phyloP scores from a whole-genome alignment of 768 basidiomycete genomes.

The Russula lepida region DNA sequence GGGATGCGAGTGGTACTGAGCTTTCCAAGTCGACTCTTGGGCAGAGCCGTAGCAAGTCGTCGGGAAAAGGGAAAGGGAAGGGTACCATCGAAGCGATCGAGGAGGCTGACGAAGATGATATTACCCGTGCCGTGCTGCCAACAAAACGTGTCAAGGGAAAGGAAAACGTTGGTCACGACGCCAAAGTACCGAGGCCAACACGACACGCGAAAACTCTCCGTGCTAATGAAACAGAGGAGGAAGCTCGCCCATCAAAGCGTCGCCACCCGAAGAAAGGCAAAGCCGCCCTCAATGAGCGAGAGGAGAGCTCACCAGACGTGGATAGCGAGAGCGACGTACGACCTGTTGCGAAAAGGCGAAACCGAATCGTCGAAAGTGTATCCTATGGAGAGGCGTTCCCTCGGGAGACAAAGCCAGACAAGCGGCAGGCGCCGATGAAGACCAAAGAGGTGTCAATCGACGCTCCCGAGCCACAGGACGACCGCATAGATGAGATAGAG shows the following conservation, averaged over 20 bases:
- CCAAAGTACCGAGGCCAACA: neutral
- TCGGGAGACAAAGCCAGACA: neutral
- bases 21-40: conserved; percentile 22
- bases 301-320: conserved; percentile 4
- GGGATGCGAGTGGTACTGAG: conserved; percentile 25
- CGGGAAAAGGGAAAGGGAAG: conserved; percentile 21
- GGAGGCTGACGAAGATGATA: conserved; percentile 26
- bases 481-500: conserved; percentile 3
- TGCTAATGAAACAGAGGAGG: conserved; percentile 19
- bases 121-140: conserved; percentile 23
- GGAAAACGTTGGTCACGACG: conserved; percentile 18
- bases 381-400: conserved; percentile 3
- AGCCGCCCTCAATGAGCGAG: neutral
- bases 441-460: neutral
- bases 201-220: conserved; percentile 13
- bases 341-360: neutral
- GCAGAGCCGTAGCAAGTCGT: conserved; percentile 23
- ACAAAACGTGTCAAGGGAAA: conserved; percentile 26
- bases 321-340: conserved; percentile 9
- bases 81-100: conserved; percentile 25
- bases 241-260: conserved; percentile 11
- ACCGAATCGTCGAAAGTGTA: neutral
- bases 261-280: conserved; percentile 8
- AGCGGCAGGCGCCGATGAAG: neutral
- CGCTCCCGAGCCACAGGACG: conserved; percentile 8